Percentiles rank a stretch among this genome's conserved stretches.
Conservation (phyloP, 768 basidiomycete species). For the Mycena polygramma region DNA sequence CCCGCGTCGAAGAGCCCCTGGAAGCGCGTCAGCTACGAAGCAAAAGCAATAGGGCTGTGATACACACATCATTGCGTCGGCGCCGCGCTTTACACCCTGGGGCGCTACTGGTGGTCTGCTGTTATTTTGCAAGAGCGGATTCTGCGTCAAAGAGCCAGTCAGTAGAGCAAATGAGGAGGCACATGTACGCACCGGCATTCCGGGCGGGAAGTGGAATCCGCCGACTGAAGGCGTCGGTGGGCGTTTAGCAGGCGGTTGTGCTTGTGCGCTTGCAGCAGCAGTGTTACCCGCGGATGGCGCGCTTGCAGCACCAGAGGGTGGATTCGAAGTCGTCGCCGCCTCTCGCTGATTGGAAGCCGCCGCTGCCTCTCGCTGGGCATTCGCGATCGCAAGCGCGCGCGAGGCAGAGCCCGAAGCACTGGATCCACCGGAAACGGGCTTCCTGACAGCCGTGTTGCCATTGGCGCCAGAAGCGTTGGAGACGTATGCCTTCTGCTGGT, state of each 20-base stretch:
- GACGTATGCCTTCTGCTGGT: conserved; percentile 14
- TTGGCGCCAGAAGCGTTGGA: not conserved
- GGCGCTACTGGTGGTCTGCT: conserved; percentile 27
- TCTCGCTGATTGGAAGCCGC: conserved; percentile 13
- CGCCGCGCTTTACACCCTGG: conserved; percentile 51
- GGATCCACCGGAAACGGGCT: conserved; percentile 5
- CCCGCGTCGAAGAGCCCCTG: conserved; percentile 40
- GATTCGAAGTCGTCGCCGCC: not conserved
- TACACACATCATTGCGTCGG: conserved; percentile 45
- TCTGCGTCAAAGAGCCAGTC: conserved; percentile 4
- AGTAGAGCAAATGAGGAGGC: not conserved
- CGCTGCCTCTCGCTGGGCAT: not conserved
- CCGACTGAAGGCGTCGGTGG: conserved; percentile 56
- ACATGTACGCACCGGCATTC: conserved; percentile 50
- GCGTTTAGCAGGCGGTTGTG: conserved; percentile 33
- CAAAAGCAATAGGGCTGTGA: conserved; percentile 5
- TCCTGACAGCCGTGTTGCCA: not conserved
- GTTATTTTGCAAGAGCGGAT: conserved; percentile 25
- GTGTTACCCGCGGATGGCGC: not conserved
- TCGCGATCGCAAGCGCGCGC: conserved; percentile 13
- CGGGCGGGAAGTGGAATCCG: conserved; percentile 64
- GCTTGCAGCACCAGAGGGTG: not conserved
- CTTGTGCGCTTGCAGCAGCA: conserved; percentile 2
- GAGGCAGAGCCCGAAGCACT: conserved; percentile 1
- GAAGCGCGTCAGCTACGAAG: not conserved